Percentiles rank a stretch among this genome's conserved stretches.
Evolutionary conservation across 495 filamentous ascomycete genomes (phyloP).

Genomic region (Penicillium diatomitis): DNA sequence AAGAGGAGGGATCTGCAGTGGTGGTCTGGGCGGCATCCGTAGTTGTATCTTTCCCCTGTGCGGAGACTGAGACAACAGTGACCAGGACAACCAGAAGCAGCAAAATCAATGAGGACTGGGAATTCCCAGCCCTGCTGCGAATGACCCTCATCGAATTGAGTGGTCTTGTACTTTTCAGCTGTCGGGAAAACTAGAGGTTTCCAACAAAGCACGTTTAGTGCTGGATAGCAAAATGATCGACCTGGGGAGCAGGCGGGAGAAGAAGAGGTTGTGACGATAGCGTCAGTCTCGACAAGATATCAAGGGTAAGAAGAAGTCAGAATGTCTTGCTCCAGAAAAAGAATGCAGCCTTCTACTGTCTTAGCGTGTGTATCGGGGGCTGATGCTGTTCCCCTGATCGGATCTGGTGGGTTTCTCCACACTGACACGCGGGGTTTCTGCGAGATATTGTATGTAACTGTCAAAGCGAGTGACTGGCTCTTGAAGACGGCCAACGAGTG

Average conservation of each 20-base stretch:
- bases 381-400: conserved; percentile 2
- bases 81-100: conserved; percentile 17
- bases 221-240: no score
- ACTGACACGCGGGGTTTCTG: neutral
- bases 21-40: conserved; percentile 19
- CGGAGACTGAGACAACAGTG: conserved; percentile 16
- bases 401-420: neutral
- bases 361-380: neutral
- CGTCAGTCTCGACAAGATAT: no score
- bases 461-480: conserved; percentile 15
- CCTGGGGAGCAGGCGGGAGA: no score
- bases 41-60: conserved; percentile 7
- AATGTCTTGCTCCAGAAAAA: neutral
- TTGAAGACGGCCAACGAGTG: conserved; percentile 6
- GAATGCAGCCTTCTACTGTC: neutral
- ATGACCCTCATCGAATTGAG: conserved; percentile 11
- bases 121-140: conserved; percentile 14
- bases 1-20: conserved; percentile 14
- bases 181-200: no score
- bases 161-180: neutral
- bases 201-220: no score
- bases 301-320: no score
- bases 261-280: no score
- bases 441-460: neutral
- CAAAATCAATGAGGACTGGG: conserved; percentile 16